Evolutionary conservation across 768 basidiomycete species (phyloP).

Genomic region (Infundibulicybe gibba): DNA sequence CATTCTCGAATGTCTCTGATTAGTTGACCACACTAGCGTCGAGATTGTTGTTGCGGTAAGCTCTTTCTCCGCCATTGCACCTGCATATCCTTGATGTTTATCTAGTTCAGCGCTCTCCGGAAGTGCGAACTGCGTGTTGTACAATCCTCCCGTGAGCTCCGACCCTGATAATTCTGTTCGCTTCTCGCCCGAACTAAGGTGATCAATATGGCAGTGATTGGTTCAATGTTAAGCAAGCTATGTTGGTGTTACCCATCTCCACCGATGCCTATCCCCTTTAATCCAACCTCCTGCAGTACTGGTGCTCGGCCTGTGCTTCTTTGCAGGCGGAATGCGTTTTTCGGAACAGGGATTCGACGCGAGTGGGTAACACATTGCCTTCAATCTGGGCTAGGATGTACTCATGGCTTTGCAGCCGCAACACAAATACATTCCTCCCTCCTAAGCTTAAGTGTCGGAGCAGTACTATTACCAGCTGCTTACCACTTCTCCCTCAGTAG

Average conservation of each 20-base stretch:
- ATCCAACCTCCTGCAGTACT: conserved; percentile 46
- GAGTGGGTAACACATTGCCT: conserved; percentile 36
- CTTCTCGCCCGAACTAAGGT: conserved; percentile 1
- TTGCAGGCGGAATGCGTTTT: conserved; percentile 74
- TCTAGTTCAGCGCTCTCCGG: conserved; percentile 72
- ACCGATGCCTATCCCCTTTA: not conserved
- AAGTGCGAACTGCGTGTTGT: conserved; percentile 82
- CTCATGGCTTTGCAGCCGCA: conserved; percentile 40
- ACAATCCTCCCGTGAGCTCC: conserved; percentile 66
- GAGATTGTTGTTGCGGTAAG: conserved; percentile 72
- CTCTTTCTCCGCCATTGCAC: conserved; percentile 3
- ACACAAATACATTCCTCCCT: conserved; percentile 74
- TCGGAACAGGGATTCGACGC: conserved; percentile 76
- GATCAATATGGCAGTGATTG: conserved; percentile 59
- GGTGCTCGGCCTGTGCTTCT: conserved; percentile 83
- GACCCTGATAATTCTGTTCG: not conserved
- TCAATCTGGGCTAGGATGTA: not conserved
- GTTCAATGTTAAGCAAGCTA: conserved; percentile 79
- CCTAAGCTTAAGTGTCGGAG: conserved; percentile 73
- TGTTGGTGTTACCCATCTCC: conserved; percentile 26
- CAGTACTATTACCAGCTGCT: conserved; percentile 73
- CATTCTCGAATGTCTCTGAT: too few species aligned
- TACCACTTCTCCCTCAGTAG: conserved; percentile 62
- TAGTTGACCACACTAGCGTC: conserved; percentile 30
- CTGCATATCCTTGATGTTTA: not conserved